Evolutionary conservation across 1,284 basidiomycete species (phyloP).

Genomic region (Sanghuangporus baumii): DNA sequence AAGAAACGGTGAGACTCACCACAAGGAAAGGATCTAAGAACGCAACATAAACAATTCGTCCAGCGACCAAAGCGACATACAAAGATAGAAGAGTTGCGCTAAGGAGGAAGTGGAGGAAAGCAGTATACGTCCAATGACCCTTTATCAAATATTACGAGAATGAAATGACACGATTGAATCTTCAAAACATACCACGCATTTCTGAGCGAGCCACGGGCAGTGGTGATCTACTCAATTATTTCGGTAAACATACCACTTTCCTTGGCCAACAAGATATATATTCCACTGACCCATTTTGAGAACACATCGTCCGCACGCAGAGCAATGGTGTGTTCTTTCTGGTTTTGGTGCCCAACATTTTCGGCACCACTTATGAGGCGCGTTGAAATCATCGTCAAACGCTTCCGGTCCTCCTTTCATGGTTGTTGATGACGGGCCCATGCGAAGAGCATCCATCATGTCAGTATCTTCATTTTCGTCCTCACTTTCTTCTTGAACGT

Average conservation of each 20-base stretch:
- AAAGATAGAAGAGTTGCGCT: conserved; percentile 60
- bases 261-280: conserved; percentile 18
- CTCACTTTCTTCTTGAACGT: conserved; percentile 26
- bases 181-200: conserved; percentile 61
- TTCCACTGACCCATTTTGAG: conserved; percentile 72
- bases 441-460: conserved; percentile 55
- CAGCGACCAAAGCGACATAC: conserved; percentile 56
- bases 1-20: conserved; percentile 35
- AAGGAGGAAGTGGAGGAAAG: conserved; percentile 79
- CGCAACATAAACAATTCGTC: conserved; percentile 57
- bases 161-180: neutral
- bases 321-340: conserved; percentile 81
- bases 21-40: conserved; percentile 56
- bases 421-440: neutral
- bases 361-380: conserved; percentile 65
- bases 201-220: conserved; percentile 79
- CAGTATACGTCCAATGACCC: conserved; percentile 83
- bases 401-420: conserved; percentile 19
- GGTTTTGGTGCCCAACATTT: conserved; percentile 77
- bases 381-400: conserved; percentile 38
- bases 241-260: conserved; percentile 15
- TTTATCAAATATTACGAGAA: conserved; percentile 24
- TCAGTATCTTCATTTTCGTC: conserved; percentile 42
- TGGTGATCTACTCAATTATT: conserved; percentile 64
- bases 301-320: conserved; percentile 70